These are phyloP conservation scores for Calycina herbarum DNA, from an alignment of 2,329 filamentous ascomycete species.

Conservation along the genomic window DNA sequence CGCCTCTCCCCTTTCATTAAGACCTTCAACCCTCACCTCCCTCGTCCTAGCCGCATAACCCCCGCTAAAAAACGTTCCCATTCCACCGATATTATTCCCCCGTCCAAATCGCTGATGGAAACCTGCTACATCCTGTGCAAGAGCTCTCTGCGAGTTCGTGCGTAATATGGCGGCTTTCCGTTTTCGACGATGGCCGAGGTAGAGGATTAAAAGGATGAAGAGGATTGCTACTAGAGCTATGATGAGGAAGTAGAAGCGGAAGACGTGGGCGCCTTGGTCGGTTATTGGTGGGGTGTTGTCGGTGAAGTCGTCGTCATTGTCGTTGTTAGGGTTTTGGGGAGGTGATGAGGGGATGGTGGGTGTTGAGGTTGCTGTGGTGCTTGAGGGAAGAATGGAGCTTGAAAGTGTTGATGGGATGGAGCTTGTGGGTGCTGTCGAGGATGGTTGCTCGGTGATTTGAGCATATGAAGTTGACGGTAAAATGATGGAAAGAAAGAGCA, in stretches of 20 bases:
- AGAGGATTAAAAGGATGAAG: slow-evolving; percentile 43
- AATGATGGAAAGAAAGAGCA: slow-evolving; percentile 30
- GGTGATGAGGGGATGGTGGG: slow-evolving; percentile 11
- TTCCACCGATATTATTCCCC: neutral
- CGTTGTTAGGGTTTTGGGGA: slow-evolving; percentile 16
- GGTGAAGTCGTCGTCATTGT: slow-evolving; percentile 8
- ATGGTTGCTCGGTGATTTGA: slow-evolving; percentile 22
- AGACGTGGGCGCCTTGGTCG: slow-evolving; percentile 43
- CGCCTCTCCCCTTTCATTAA: slow-evolving; percentile 64
- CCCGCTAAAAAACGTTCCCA: too few species aligned
- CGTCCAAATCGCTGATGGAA: slow-evolving; percentile 22
- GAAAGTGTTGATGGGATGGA: neutral
- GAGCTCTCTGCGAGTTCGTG: slow-evolving; percentile 34
- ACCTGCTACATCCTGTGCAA: slow-evolving; percentile 34
- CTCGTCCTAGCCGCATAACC: neutral
- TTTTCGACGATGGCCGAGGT: slow-evolving; percentile 43
- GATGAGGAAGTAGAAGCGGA: slow-evolving; percentile 56
- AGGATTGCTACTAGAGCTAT: slow-evolving; percentile 47
- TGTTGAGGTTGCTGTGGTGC: slow-evolving; percentile 9
- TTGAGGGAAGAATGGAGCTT: slow-evolving; percentile 6
- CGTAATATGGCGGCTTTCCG: slow-evolving; percentile 24
- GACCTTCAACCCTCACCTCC: slow-evolving; percentile 48
- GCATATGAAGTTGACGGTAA: slow-evolving; percentile 29
- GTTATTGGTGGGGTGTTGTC: slow-evolving; percentile 28
- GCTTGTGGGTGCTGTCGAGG: slow-evolving; percentile 12